phyloP scores from a whole-genome alignment of 768 basidiomycete species.

The Vishniacozyma victoriae region DNA sequence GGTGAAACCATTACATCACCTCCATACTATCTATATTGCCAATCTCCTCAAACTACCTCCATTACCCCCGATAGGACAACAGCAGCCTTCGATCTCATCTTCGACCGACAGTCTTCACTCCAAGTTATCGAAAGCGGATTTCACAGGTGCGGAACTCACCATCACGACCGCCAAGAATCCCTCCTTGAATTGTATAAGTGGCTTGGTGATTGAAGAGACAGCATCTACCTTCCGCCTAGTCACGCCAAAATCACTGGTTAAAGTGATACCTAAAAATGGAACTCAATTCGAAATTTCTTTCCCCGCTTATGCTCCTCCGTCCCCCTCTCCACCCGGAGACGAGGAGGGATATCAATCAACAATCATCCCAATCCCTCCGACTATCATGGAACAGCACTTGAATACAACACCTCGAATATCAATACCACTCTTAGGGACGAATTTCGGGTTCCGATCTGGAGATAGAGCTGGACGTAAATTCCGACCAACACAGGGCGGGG shows the following conservation, averaged over 20 bases:
- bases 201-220: conserved; percentile 44
- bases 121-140: conserved; percentile 41
- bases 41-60: conserved; percentile 23
- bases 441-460: conserved; percentile 29
- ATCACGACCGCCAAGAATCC: conserved; percentile 24
- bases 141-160: conserved; percentile 29
- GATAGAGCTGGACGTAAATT: conserved; percentile 45
- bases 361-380: not conserved
- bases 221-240: conserved; percentile 39
- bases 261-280: conserved; percentile 39
- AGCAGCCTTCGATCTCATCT: not conserved
- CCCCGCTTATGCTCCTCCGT: conserved; percentile 34
- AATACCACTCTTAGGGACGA: conserved; percentile 32
- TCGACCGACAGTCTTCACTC: conserved; percentile 23
- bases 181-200: conserved; percentile 20
- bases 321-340: not conserved
- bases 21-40: conserved; percentile 33
- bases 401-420: conserved; percentile 22
- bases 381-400: conserved; percentile 8
- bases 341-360: not conserved
- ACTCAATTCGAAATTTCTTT: conserved; percentile 32
- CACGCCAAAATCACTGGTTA: conserved; percentile 8
- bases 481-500: conserved; percentile 25
- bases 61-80: not conserved
- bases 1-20: conserved; percentile 31